Conservation (phyloP, 352 stramenopile species). For the Phytophthora colocasiae region DNA sequence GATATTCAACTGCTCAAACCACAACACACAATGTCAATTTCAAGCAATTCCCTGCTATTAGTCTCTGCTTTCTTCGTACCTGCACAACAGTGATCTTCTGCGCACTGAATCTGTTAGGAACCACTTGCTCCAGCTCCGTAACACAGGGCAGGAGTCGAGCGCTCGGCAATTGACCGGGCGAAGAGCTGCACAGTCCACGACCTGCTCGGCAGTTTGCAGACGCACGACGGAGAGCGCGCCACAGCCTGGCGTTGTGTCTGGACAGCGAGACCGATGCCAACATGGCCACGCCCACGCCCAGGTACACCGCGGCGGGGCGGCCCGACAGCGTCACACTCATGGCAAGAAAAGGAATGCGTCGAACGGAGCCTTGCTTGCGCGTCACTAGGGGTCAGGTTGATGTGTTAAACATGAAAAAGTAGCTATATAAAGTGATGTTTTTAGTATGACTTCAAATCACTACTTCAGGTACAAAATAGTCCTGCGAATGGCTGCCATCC, state of each 20-base stretch:
- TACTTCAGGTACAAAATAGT: background rate
- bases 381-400: slow-evolving; percentile 8
- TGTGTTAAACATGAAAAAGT: slow-evolving; percentile 14
- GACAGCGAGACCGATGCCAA: slow-evolving; percentile 74
- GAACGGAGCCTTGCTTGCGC: background rate
- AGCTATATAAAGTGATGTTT: slow-evolving; percentile 6
- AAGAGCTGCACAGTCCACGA: slow-evolving; percentile 30
- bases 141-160: slow-evolving; percentile 54
- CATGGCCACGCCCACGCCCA: slow-evolving; percentile 78
- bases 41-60: background rate
- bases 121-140: slow-evolving; percentile 52
- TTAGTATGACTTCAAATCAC: background rate
- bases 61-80: slow-evolving; percentile 30
- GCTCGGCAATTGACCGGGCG: slow-evolving; percentile 5
- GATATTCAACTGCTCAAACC: slow-evolving; percentile 72
- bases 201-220: slow-evolving; percentile 30
- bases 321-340: slow-evolving; percentile 42
- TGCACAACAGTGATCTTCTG: slow-evolving; percentile 84
- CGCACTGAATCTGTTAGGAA: slow-evolving; percentile 41
- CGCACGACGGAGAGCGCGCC: slow-evolving; percentile 52
- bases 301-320: slow-evolving; percentile 58
- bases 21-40: slow-evolving; percentile 9
- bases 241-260: slow-evolving; percentile 54
- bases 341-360: slow-evolving; percentile 18
- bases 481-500: slow-evolving; percentile 34